Conservation (phyloP, 495 filamentous ascomycete species). For the Platismatia glauca region DNA sequence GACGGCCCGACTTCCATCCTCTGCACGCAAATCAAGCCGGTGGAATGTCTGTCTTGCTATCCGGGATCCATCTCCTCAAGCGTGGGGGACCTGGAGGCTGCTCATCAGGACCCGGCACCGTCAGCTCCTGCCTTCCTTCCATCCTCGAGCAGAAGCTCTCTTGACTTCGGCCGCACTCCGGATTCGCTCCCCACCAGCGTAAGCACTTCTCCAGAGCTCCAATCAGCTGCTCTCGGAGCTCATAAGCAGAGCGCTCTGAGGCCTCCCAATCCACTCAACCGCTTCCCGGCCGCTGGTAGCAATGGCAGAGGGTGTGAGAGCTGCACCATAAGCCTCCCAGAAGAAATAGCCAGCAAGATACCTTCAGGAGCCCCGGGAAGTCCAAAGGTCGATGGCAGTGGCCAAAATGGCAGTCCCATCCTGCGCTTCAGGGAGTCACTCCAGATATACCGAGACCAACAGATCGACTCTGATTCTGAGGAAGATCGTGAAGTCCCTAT, state of each 20-base stretch:
- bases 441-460: conserved; percentile 37
- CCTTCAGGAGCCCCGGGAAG: conserved; percentile 45
- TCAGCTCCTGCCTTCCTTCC: not conserved
- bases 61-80: conserved; percentile 17
- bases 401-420: conserved; percentile 48
- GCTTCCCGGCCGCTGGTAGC: conserved; percentile 7
- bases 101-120: not conserved
- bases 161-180: conserved; percentile 13
- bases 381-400: conserved; percentile 40
- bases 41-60: conserved; percentile 68
- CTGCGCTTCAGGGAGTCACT: conserved; percentile 45
- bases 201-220: conserved; percentile 10
- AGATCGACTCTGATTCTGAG: conserved; percentile 31
- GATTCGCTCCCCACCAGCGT: conserved; percentile 13
- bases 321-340: conserved; percentile 48
- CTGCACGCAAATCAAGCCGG: conserved; percentile 80
- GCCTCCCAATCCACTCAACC: conserved; percentile 4
- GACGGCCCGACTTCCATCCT: conserved; percentile 93
- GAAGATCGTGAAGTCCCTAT: conserved; percentile 30
- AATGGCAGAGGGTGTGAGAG: conserved; percentile 49
- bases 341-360: conserved; percentile 45
- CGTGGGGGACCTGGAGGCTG: conserved; percentile 15
- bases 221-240: conserved; percentile 9
- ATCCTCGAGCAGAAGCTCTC: conserved; percentile 5
- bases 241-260: conserved; percentile 20